Evolutionary conservation across 2,329 filamentous ascomycete genomes (phyloP), one percentile per base, ranked within the genome.

Genomic region (Raffaelea albimanens): DNA sequence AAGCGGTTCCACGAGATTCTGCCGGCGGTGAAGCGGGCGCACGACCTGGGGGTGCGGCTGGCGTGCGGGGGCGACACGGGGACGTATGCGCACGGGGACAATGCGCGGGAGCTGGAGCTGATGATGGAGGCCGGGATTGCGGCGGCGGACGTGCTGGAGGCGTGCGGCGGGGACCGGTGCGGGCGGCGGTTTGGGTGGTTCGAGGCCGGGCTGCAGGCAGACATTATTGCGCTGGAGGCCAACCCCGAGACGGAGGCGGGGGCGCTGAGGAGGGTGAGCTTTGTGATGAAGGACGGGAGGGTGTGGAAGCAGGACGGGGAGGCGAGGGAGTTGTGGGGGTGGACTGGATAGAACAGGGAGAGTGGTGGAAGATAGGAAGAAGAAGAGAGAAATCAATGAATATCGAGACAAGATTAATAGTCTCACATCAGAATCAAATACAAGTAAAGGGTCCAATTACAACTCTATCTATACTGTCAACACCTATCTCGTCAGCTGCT

Each of bases 241-340:
- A 69, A 77, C 53, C 66, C 70, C 2, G 59, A 62, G 22, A 51
- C 60, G 19, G 69, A 75, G 46, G 33, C 57, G 1, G 52, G 56
- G 19, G 68, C 68, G 2, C 50, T 79, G 31, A 64, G 73, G 45
- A 67, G 63, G 49, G 69, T 78, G 1, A 62, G 57, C 46, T 77
- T 77, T 56, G 75, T 78, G n/a, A 78, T 79, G 73, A 79, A 78
- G 56, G 74, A 79, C 55, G 74, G 65, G 1, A 64, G 56, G 44
- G 61, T 77, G 9, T 77, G 71, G 65, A 76, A 75, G 25, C 25
- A 29, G 25, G 25, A 29, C 25, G 25, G 25, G 25, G 7, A 29
- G 25, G 7, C 25, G 25, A 13, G 7, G 25, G 25, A 29, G 7
- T 29, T 29, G 25, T 29, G 25, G 13, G 25, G 25, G 25, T 29